Evolutionary conservation across 2,329 filamentous ascomycete genomes (phyloP).

Genomic region (Raffaelea ambrosiae): DNA sequence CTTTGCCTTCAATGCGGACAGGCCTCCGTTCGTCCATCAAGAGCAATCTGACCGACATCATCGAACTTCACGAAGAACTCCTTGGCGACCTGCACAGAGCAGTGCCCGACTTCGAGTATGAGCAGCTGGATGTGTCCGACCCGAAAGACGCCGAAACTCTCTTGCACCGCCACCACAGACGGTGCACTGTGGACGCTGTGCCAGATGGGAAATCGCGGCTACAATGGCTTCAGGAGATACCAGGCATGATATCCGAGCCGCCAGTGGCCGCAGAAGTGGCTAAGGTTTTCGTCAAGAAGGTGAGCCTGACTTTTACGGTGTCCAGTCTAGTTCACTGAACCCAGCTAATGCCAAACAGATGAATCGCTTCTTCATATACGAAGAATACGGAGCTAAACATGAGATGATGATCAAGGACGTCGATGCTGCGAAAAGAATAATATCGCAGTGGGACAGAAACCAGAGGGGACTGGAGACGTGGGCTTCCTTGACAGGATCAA

Average conservation of each 20-base stretch:
- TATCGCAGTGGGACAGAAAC: slow-evolving; percentile 68
- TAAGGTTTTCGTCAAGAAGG: slow-evolving; percentile 51
- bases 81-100: slow-evolving; percentile 63
- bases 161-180: slow-evolving; percentile 30
- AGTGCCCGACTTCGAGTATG: slow-evolving; percentile 61
- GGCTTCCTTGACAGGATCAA: slow-evolving; percentile 63
- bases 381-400: slow-evolving; percentile 87
- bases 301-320: slow-evolving; percentile 18
- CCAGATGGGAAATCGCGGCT: slow-evolving; percentile 29
- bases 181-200: slow-evolving; percentile 38
- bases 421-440: slow-evolving; percentile 55
- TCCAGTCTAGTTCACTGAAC: not conserved
- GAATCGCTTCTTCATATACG: slow-evolving; percentile 74
- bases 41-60: slow-evolving; percentile 68
- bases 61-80: slow-evolving; percentile 76
- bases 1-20: slow-evolving; percentile 56
- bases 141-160: slow-evolving; percentile 4
- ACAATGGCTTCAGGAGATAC: slow-evolving; percentile 35
- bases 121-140: slow-evolving; percentile 29
- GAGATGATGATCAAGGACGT: slow-evolving; percentile 77
- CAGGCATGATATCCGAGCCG: slow-evolving; percentile 49
- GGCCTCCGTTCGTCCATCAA: slow-evolving; percentile 66
- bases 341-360: no score
- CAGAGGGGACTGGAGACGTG: slow-evolving; percentile 81
- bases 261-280: slow-evolving; percentile 52